phyloP scores from a whole-genome alignment of 2,329 filamentous ascomycete genomes.

The Colletotrichum tropicale region DNA sequence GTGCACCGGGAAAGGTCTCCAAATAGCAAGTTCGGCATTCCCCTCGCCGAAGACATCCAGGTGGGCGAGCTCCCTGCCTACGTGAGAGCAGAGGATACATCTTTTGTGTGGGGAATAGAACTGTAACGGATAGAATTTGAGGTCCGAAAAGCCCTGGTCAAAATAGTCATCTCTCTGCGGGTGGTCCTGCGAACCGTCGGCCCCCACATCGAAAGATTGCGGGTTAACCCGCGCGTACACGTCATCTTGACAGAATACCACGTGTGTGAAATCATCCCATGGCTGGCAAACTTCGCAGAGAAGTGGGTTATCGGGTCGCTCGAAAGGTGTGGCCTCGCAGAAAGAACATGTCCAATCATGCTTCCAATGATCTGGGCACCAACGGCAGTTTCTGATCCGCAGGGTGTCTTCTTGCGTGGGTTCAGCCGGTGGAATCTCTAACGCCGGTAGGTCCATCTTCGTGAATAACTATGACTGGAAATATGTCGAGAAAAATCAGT shows the following conservation, averaged over 20 bases:
- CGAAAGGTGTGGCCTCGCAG: neutral
- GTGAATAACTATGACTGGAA: rapidly evolving
- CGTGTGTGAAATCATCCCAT: neutral
- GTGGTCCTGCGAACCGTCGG: neutral
- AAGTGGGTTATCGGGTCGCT: neutral
- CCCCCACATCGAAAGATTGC: neutral
- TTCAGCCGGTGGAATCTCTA: neutral
- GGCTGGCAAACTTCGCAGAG: neutral
- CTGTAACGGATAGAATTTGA: neutral
- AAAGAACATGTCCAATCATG: neutral
- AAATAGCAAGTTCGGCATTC: neutral
- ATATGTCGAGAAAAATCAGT: neutral
- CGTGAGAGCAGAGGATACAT: neutral
- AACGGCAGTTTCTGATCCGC: neutral
- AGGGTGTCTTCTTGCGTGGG: neutral
- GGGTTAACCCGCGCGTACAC: neutral
- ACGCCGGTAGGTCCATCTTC: neutral
- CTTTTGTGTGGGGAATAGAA: neutral
- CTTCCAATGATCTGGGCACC: neutral
- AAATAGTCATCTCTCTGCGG: neutral
- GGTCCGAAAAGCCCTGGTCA: neutral
- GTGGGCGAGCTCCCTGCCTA: neutral
- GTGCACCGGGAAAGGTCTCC: neutral
- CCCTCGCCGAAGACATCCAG: neutral
- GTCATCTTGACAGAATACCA: neutral